These are phyloP conservation scores for Erigeron canadensis DNA, from an alignment of 129 eudicot genomes.

Conservation along the genomic window DNA sequence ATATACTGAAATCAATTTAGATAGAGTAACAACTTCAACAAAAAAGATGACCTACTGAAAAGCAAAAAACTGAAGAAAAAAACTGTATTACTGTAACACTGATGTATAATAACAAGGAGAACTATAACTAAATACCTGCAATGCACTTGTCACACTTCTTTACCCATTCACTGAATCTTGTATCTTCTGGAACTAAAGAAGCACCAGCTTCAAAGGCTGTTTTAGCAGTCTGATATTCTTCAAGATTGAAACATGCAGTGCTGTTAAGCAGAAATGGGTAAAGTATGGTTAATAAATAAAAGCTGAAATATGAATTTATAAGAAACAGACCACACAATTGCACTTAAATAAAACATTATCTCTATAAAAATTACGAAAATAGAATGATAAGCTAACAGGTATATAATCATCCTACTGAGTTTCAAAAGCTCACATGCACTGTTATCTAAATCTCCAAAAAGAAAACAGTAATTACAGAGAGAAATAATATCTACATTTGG, in stretches of 20 bases:
- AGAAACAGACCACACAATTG: neutral
- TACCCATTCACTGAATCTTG: slow-evolving; percentile 67
- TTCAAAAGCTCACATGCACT: too few relatives aligned
- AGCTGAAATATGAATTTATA: neutral
- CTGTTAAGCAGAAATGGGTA: slow-evolving; percentile 33
- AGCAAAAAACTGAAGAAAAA: neutral
- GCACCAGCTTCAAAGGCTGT: slow-evolving; percentile 66
- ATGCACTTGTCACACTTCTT: slow-evolving; percentile 70
- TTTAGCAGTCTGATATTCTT: slow-evolving; percentile 78
- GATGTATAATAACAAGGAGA: neutral
- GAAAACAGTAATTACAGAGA: neutral
- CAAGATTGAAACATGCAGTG: slow-evolving; percentile 70
- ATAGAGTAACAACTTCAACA: neutral
- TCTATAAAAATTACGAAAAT: neutral
- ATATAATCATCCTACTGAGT: slow-evolving; percentile 9
- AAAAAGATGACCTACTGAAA: neutral
- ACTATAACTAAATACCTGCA: slow-evolving; percentile 48
- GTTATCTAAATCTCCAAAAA: neutral
- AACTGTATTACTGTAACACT: neutral
- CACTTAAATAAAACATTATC: too few relatives aligned
- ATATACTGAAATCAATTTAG: too few relatives aligned
- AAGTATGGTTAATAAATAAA: neutral
- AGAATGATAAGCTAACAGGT: neutral
- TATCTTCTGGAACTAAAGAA: slow-evolving; percentile 52
- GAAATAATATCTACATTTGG: neutral